Percentiles rank a stretch among this genome's conserved stretches.
phyloP scores from a whole-genome alignment of 2,329 filamentous ascomycete genomes.

The Pseudopyricularia cyperi region DNA sequence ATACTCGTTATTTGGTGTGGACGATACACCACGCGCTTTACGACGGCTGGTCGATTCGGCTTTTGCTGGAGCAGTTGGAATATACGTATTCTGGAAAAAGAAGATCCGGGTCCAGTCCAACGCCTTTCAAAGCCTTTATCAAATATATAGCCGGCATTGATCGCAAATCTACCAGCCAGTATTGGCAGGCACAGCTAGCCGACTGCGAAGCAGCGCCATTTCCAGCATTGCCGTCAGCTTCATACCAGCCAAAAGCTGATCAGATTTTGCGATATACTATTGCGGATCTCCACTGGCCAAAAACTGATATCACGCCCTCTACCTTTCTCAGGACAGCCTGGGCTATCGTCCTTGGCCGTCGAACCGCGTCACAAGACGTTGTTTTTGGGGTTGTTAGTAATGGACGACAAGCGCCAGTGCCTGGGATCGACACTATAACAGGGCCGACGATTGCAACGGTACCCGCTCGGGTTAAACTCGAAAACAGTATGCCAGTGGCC shows the following conservation, averaged over 20 bases:
- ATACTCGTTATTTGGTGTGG: background rate
- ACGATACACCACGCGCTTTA: background rate
- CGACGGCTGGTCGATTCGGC: background rate
- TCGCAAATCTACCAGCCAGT: too few species aligned
- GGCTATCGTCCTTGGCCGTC: conserved; percentile 39
- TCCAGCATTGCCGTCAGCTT: too few species aligned
- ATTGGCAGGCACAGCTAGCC: too few species aligned
- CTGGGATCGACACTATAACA: conserved; percentile 5
- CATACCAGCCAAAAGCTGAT: too few species aligned
- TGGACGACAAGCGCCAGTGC: conserved; percentile 25
- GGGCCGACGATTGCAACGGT: conserved; percentile 23
- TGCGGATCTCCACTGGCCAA: too few species aligned
- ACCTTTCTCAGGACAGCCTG: conserved; percentile 23
- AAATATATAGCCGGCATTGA: too few species aligned
- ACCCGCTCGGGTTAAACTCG: conserved; percentile 14
- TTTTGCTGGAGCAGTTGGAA: background rate
- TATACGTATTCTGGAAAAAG: background rate
- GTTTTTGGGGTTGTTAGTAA: conserved; percentile 48
- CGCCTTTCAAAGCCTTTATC: too few species aligned
- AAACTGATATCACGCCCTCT: too few species aligned
- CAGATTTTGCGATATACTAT: too few species aligned
- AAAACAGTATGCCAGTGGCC: conserved; percentile 3
- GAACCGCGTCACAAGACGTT: conserved; percentile 34
- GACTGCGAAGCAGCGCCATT: too few species aligned
- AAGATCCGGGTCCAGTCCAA: too few species aligned